A percentile compares a stretch with the other conserved stretches of the same genome.
These are phyloP conservation scores for Phytophthora nicotianae DNA, from an alignment of 352 stramenopile genomes.

Conservation along the genomic window DNA sequence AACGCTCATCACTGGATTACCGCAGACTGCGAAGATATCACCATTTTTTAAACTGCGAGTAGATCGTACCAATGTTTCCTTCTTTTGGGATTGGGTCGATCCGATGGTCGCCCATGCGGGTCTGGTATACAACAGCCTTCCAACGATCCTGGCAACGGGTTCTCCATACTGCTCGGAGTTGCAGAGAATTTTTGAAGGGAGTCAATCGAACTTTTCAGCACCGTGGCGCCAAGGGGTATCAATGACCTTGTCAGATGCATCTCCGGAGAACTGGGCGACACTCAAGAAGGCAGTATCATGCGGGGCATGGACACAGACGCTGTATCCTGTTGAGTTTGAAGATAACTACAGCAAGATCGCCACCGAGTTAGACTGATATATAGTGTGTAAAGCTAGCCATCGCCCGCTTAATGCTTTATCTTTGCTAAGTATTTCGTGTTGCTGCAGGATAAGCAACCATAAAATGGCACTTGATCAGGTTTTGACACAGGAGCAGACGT, in stretches of 20 bases:
- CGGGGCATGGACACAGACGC: background rate
- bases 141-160: background rate
- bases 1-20: conserved; percentile 21
- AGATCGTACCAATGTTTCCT: conserved; percentile 20
- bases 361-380: background rate
- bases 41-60: conserved; percentile 14
- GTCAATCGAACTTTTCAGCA: background rate
- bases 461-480: too few species aligned
- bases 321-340: conserved; percentile 5
- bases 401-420: background rate
- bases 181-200: background rate
- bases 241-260: background rate
- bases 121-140: background rate
- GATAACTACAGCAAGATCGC: background rate
- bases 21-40: background rate
- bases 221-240: background rate
- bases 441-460: too few species aligned
- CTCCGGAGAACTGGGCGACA: background rate
- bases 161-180: background rate
- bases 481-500: too few species aligned
- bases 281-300: background rate
- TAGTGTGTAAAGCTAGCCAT: too few species aligned
- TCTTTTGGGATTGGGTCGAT: conserved; percentile 26
- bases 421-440: background rate
- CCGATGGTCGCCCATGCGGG: conserved; percentile 1